Evolutionary conservation across 2,329 filamentous ascomycete species (phyloP).

Genomic region (Knoxdaviesia capensis): DNA sequence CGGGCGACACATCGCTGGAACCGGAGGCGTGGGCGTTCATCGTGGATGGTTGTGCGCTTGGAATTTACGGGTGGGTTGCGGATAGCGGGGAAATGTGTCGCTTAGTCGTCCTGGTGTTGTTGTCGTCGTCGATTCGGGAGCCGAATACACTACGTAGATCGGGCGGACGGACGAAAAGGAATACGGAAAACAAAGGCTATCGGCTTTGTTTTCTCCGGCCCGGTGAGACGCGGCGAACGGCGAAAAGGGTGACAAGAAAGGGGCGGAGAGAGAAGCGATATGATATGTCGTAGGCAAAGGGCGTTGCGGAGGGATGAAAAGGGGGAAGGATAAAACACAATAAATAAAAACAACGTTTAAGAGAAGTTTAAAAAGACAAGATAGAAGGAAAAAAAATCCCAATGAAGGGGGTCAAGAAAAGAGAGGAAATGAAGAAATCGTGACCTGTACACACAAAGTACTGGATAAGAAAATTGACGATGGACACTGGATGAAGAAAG

Average conservation of each 20-base stretch:
- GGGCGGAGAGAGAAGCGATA: too few species aligned
- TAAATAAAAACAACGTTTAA: not conserved
- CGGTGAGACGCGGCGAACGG: too few species aligned
- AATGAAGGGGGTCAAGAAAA: not conserved
- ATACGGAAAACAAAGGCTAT: not conserved
- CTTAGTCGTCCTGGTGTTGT: not conserved
- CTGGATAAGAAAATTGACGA: not conserved
- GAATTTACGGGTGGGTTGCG: not conserved
- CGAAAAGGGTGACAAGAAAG: too few species aligned
- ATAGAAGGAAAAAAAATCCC: not conserved
- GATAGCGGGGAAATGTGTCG: constrained; percentile 1
- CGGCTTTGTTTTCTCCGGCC: too few species aligned
- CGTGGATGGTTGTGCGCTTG: constrained; percentile 7
- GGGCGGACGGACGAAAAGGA: not conserved
- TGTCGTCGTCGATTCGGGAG: not conserved
- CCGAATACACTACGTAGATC: not conserved
- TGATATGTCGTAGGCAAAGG: too few species aligned
- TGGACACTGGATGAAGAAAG: not conserved
- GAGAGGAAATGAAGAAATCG: constrained; percentile 1
- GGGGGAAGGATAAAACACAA: not conserved
- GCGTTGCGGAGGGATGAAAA: not conserved
- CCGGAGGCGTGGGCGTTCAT: constrained; percentile 32
- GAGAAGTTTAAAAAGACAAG: not conserved
- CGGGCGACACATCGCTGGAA: constrained; percentile 43
- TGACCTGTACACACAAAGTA: too few species aligned